phyloP scores from a whole-genome alignment of 2,329 filamentous ascomycete genomes.

The Neopestalotiopsis sp. region DNA sequence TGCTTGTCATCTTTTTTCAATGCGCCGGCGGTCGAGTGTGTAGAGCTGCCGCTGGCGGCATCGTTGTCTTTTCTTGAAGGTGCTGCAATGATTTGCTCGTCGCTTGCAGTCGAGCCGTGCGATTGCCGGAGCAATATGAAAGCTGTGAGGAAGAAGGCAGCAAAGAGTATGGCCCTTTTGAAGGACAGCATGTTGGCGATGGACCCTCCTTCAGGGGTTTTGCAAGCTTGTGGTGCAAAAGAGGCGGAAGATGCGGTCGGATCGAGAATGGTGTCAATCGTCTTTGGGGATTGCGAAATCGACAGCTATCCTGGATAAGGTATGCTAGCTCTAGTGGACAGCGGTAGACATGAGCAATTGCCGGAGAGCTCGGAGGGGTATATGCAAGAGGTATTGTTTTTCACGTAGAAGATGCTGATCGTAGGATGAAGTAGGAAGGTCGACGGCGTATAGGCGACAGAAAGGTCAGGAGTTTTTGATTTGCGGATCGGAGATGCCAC shows the following conservation, averaged over 20 bases:
- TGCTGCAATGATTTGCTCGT: slow-evolving; percentile 23
- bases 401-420: slow-evolving; percentile 7
- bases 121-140: slow-evolving; percentile 39
- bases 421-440: slow-evolving; percentile 12
- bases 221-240: neutral
- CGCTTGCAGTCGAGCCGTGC: slow-evolving; percentile 29
- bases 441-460: neutral
- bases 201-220: neutral
- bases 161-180: slow-evolving; percentile 37
- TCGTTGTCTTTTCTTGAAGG: slow-evolving; percentile 27
- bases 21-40: slow-evolving; percentile 23
- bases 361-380: neutral
- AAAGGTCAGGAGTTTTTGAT: neutral
- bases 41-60: no score
- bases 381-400: neutral
- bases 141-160: slow-evolving; percentile 37
- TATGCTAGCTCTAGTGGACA: neutral
- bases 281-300: neutral
- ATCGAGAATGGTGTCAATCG: slow-evolving; percentile 2
- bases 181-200: slow-evolving; percentile 38
- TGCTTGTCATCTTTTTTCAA: slow-evolving; percentile 25
- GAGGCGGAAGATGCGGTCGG: neutral
- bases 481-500: slow-evolving; percentile 5
- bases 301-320: neutral
- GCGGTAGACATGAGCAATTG: neutral